Base-by-base conservation (phyloP, 352 stramenopile species). In the Globisporangium mamillatum region DNA sequence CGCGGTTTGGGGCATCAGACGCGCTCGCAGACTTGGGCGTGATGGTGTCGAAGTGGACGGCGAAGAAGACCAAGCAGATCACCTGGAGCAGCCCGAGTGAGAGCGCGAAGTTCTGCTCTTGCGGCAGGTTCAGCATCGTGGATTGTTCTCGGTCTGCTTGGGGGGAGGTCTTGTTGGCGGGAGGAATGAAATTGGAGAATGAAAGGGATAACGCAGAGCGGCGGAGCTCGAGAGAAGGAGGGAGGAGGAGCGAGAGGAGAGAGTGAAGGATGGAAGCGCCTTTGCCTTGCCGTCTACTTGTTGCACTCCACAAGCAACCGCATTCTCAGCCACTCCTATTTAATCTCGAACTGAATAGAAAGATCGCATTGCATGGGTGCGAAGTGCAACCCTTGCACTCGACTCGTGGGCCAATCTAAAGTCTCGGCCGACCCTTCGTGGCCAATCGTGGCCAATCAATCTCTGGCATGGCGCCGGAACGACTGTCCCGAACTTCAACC, bases 21-120 rank as follows among this genome's bases (percentile, higher is more conserved):
- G 55, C 22, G 3, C n/a, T 38, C 12, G 58, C 66, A 27, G 71
- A 70, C 61, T 77, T 79, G 59, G 65, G 63, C 52, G 82, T 75
- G 53, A 66, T 66, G 25, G 78, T 81, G 38, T 85, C 76, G 34
- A 86, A 89, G 56, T 85, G 79, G 3, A 75, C 69, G 32, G 60
- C 75, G 36, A 79, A 89, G 61, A 79, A 74, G 27, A 86, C 56
- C 32, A 89, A 72, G 25, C 75, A 86, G 32, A 86, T 56, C 55
- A 71, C 59, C 48, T 89, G 76, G 64, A 85, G 83, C 9, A 71
- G 64, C 36, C 65, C 72, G 14, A 82, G 64, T 57, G 76, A 81
- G 61, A 78, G 69, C 54, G 80, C 64, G 29, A 89, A 89, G 50
- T 76, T 73, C 41, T 77, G 73, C 63, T 79, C 70, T 52, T 68